Percentiles rank a stretch among this genome's conserved stretches.
phyloP scores from a whole-genome alignment of 768 basidiomycete species.

The Saitozyma podzolica region DNA sequence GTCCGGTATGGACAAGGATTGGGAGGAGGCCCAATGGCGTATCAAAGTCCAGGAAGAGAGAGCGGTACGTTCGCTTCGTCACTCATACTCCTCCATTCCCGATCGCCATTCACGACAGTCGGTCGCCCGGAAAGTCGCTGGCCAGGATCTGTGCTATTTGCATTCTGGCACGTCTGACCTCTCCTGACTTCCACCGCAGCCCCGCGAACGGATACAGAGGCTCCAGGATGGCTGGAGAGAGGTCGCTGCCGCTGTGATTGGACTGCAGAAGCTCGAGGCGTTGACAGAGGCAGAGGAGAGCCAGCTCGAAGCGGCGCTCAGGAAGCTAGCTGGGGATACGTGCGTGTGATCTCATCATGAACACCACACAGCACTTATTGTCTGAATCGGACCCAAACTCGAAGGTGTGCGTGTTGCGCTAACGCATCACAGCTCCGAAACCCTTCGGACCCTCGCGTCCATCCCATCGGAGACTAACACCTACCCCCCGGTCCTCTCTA shows the following conservation, averaged over 20 bases:
- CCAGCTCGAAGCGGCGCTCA: slow-evolving; percentile 19
- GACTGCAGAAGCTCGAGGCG: slow-evolving; percentile 32
- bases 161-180: no score
- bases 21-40: slow-evolving; percentile 45
- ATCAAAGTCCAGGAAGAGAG: slow-evolving; percentile 34
- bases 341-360: slow-evolving; percentile 11
- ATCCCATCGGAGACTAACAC: slow-evolving; percentile 46
- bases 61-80: slow-evolving; percentile 34
- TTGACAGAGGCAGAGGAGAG: slow-evolving; percentile 33
- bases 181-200: slow-evolving; percentile 20
- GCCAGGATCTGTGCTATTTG: no score
- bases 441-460: slow-evolving; percentile 24
- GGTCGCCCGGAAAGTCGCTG: no score
- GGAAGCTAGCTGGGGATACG: slow-evolving; percentile 23
- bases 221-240: slow-evolving; percentile 34
- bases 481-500: slow-evolving; percentile 38
- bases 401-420: neutral
- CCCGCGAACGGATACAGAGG: slow-evolving; percentile 26
- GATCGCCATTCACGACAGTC: no score
- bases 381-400: neutral
- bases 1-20: slow-evolving; percentile 37
- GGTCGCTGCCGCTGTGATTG: slow-evolving; percentile 28
- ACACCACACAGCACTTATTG: neutral
- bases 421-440: slow-evolving; percentile 21
- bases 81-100: neutral